These are phyloP conservation scores for Lachnellula arida DNA, from an alignment of 2,329 filamentous ascomycete genomes.

Conservation along the genomic window DNA sequence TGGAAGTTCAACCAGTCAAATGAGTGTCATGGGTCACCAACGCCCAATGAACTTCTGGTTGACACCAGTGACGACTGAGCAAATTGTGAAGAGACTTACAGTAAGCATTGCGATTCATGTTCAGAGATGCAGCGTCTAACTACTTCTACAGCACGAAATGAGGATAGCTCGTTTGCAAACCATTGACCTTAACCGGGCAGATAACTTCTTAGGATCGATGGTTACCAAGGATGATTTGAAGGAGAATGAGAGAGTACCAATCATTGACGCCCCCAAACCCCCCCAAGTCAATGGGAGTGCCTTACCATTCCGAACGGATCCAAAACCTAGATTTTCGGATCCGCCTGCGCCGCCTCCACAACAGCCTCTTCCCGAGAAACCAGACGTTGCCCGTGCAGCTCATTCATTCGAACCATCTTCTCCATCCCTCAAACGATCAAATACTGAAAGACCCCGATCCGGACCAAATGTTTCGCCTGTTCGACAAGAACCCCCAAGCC, in stretches of 20 bases:
- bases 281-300: conserved; percentile 42
- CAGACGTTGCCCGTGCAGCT: conserved; percentile 55
- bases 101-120: conserved; percentile 14
- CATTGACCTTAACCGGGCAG: conserved; percentile 76
- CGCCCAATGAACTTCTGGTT: conserved; percentile 78
- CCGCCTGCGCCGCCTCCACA: conserved; percentile 91
- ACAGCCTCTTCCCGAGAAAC: conserved; percentile 89
- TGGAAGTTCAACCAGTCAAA: conserved; percentile 46
- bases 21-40: conserved; percentile 61
- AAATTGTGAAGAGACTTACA: conserved; percentile 74
- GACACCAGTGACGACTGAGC: conserved; percentile 85
- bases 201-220: conserved; percentile 73
- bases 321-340: conserved; percentile 83
- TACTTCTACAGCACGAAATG: conserved; percentile 67
- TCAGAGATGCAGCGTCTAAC: conserved; percentile 19
- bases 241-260: conserved; percentile 49
- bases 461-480: conserved; percentile 43
- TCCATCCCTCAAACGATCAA: conserved; percentile 66
- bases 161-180: conserved; percentile 83
- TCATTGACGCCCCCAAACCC: conserved; percentile 43
- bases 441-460: conserved; percentile 69
- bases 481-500: conserved; percentile 54
- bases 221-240: conserved; percentile 67
- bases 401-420: conserved; percentile 42
- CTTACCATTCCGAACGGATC: conserved; percentile 58